phyloP scores from a whole-genome alignment of 2,329 filamentous ascomycete species.

The Diaporthe velutina region DNA sequence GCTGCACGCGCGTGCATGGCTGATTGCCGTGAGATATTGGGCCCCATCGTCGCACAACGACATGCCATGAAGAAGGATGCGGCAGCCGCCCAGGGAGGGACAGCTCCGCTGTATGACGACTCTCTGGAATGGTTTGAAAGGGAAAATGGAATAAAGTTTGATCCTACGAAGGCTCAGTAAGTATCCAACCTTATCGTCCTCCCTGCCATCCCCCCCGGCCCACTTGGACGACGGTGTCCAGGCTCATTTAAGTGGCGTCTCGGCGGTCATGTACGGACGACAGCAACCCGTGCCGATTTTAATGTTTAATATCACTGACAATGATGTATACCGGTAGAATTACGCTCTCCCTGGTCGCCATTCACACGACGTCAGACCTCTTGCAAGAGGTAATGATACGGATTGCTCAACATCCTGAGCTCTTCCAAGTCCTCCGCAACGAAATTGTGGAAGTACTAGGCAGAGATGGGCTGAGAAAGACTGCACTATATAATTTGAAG shows the following conservation, averaged over 20 bases:
- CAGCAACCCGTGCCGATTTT: too few species aligned
- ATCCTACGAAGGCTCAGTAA: constrained; percentile 50
- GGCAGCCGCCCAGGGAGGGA: constrained; percentile 39
- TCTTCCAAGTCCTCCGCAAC: constrained; percentile 54
- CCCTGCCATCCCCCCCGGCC: too few species aligned
- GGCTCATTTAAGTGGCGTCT: too few species aligned
- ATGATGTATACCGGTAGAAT: too few species aligned
- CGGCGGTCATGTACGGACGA: too few species aligned
- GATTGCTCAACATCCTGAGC: constrained; percentile 54
- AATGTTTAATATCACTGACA: too few species aligned
- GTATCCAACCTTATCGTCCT: too few species aligned
- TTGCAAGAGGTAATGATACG: constrained; percentile 54
- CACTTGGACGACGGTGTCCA: too few species aligned
- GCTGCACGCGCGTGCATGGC: constrained; percentile 52
- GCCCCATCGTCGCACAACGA: constrained; percentile 49
- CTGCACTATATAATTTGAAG: constrained; percentile 52
- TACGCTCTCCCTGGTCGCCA: constrained; percentile 52
- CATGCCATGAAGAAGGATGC: constrained; percentile 49
- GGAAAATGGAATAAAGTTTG: constrained; percentile 46
- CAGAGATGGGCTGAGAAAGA: constrained; percentile 51
- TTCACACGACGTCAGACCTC: constrained; percentile 56
- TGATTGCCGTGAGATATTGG: constrained; percentile 52
- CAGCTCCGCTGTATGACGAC: constrained; percentile 13
- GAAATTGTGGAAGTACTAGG: constrained; percentile 53
- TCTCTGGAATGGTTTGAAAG: constrained; percentile 58